These are phyloP conservation scores for Echites panduratus DNA, from an alignment of 257 asterid genomes.

Conservation along the genomic window DNA sequence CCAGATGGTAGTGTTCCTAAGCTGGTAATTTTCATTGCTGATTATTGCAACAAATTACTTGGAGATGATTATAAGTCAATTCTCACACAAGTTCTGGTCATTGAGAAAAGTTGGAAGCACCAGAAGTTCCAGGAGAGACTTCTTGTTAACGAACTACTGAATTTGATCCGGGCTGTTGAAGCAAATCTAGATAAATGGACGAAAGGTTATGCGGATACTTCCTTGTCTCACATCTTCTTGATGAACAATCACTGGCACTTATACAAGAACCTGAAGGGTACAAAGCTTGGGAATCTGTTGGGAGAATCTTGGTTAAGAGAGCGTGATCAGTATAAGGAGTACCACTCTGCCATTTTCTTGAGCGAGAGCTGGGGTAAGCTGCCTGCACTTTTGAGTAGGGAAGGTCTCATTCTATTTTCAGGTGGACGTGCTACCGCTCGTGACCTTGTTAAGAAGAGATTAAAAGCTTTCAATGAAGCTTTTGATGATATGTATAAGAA, in stretches of 20 bases:
- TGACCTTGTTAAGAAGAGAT: conserved; percentile 68
- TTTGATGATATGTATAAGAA: conserved; percentile 65
- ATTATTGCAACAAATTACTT: conserved; percentile 77
- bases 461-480: conserved; percentile 67
- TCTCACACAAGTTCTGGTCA: conserved; percentile 69
- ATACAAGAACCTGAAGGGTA: conserved; percentile 57
- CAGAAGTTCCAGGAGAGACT: conserved; percentile 63
- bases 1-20: conserved; percentile 72
- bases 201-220: conserved; percentile 51
- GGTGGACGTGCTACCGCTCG: conserved; percentile 90
- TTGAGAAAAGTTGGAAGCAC: conserved; percentile 84
- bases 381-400: conserved; percentile 68
- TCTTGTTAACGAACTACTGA: conserved; percentile 52
- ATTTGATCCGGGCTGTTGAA: conserved; percentile 59
- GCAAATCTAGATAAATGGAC: conserved; percentile 76
- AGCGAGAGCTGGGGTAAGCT: conserved; percentile 91
- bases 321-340: conserved; percentile 52
- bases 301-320: conserved; percentile 71
- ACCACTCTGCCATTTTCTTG: conserved; percentile 35
- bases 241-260: conserved; percentile 88
- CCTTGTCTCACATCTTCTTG: conserved; percentile 49
- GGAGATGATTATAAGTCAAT: conserved; percentile 75
- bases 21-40: conserved; percentile 68
- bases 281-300: conserved; percentile 56
- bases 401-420: conserved; percentile 76